Base-by-base conservation (phyloP, 1,139 yeast genomes). In the Spencermartinsiella ligniputridi region DNA sequence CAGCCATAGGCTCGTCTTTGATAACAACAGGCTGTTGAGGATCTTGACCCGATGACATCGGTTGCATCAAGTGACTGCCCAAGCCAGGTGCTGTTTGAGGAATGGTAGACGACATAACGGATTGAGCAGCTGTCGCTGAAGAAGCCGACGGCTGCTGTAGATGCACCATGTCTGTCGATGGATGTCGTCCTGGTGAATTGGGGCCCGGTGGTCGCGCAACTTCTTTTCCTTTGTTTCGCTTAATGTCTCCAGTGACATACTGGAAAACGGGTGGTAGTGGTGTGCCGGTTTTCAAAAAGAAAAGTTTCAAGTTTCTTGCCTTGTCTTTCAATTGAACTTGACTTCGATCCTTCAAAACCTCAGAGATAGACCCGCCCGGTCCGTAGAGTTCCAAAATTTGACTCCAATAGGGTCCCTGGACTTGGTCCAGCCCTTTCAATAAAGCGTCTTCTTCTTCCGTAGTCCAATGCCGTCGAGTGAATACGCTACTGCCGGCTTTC, bases 271-370 rank as follows among this genome's bases (percentile, higher is more conserved):
- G 79, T 0, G 97, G 97, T 3, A 90, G 78, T 4, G 86, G 67
- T 16, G 61, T 46, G 0, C 68, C 69, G 29, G 62, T 55, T 37
- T 88, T 85, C 48, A 89, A 68, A 61, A 83, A 88, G 52, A 83
- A 83, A 75, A 87, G 77, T 63, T 90, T 92, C 87, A 96, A 84
- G 60, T 92, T 92, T 53, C 97, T 75, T 0, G 97, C 97, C 61
- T 92, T 92, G 62, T 92, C 98, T 62, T 92, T 92, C 47, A 92
- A 72, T 62, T 90, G 97, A 11, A 90, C 89, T 60, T 89, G 95
- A 11, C 84, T 82, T 59, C 97, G 73, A 59, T 88, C 86, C 62
- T 87, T 90, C 54, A 92, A 72, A 1, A 82, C 80, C 62, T 92
- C 97, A 21, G 83, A 81, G 20, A 85, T 75, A 39, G 83, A 76